Evolutionary conservation across 352 stramenopile genomes (phyloP).

Genomic region (Pythium aristosporum): DNA sequence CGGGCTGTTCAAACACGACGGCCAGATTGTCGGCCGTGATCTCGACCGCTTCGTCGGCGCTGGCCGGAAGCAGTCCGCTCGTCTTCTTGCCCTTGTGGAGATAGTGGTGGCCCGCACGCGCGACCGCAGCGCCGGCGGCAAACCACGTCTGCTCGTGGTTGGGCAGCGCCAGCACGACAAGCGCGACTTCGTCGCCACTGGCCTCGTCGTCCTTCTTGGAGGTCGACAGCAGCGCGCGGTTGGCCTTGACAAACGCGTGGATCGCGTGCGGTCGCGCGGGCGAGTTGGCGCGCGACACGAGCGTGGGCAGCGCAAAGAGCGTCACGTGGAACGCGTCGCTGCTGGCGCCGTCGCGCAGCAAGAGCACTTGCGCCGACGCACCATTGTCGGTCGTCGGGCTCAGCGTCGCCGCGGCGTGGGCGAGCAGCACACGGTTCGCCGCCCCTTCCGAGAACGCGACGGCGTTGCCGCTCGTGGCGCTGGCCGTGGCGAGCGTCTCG

Average conservation of each 20-base stretch:
- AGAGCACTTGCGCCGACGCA: conserved; percentile 44
- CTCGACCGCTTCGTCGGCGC: conserved; percentile 23
- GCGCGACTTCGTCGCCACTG: conserved; percentile 32
- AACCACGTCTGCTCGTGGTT: conserved; percentile 57
- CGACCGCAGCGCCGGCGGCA: conserved; percentile 53
- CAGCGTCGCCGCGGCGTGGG: conserved; percentile 46
- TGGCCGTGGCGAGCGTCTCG: conserved; percentile 32
- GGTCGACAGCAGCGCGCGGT: conserved; percentile 33
- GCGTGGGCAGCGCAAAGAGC: conserved; percentile 57
- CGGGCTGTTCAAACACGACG: conserved; percentile 48
- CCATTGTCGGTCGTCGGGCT: conserved; percentile 43
- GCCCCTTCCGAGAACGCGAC: conserved; percentile 34
- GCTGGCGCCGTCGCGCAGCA: conserved; percentile 32
- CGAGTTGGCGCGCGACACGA: conserved; percentile 70
- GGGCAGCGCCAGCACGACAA: conserved; percentile 60
- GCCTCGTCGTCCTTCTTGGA: conserved; percentile 19
- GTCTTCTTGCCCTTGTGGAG: conserved; percentile 45
- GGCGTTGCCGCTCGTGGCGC: conserved; percentile 19
- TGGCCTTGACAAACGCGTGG: conserved; percentile 54
- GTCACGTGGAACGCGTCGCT: conserved; percentile 41
- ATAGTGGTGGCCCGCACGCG: conserved; percentile 47
- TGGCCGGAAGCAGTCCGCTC: conserved; percentile 35
- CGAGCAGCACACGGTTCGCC: conserved; percentile 46
- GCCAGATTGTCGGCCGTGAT: conserved; percentile 41
- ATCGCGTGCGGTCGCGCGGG: conserved; percentile 75